phyloP scores from a whole-genome alignment of 1,284 basidiomycete species.

The Stygiomarasmius scandens region DNA sequence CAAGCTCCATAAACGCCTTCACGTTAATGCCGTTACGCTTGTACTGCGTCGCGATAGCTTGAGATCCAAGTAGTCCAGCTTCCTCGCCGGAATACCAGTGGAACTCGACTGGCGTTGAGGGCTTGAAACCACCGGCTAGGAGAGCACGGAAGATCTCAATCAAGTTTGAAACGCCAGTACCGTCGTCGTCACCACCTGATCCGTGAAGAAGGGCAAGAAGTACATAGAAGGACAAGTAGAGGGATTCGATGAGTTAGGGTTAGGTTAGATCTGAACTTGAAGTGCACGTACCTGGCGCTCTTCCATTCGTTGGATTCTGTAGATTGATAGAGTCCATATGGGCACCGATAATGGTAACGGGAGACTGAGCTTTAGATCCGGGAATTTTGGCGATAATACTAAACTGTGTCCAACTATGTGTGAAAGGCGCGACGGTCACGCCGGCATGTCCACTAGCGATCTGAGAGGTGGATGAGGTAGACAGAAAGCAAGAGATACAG shows the following conservation, averaged over 20 bases:
- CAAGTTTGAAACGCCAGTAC: constrained; percentile 35
- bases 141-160: constrained; percentile 48
- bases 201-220: no score
- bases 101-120: constrained; percentile 53
- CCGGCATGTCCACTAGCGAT: constrained; percentile 41
- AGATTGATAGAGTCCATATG: constrained; percentile 34
- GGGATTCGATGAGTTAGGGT: no score
- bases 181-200: constrained; percentile 37
- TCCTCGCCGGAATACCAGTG: constrained; percentile 63
- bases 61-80: constrained; percentile 54
- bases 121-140: constrained; percentile 41
- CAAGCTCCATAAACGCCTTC: constrained; percentile 47
- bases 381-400: constrained; percentile 63
- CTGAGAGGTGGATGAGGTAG: constrained; percentile 23
- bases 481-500: not conserved
- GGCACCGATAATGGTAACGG: constrained; percentile 48
- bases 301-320: constrained; percentile 10
- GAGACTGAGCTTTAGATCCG: constrained; percentile 20
- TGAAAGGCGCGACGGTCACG: constrained; percentile 55
- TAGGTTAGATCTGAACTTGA: no score
- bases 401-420: constrained; percentile 68
- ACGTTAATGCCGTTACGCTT: constrained; percentile 42
- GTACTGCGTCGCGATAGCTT: constrained; percentile 53
- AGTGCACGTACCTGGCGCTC: no score
- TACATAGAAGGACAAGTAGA: no score